Evolutionary conservation across 805 yeast species (phyloP), one percentile per base, ranked within the genome.

Genomic region (Tetrapisispora phaffii): DNA sequence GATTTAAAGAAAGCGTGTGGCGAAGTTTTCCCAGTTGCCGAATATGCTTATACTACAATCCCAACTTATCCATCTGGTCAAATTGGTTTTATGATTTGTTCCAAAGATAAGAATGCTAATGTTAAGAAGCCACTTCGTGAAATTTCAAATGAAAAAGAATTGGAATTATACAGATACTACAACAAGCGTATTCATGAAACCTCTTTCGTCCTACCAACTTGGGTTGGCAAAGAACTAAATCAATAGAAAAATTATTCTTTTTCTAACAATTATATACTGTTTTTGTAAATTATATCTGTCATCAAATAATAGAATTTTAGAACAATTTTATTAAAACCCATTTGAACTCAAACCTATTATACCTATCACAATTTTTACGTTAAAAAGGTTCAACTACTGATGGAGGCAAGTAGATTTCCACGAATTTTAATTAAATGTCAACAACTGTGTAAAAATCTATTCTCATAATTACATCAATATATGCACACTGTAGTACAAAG

Each of bases 41-140:
- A 84, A 62, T 89, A 88, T 65, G 88, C 95, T 29, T 85, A 85
- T 71, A 83, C 94, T 47, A 78, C 93, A 61, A 87, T 89, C 55
- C 98, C 98, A 62, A 89, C 97, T 47, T 90, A 90, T 62, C 96
- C 98, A 52, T 81, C 96, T 17, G 98, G 98, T 52, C 94, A 88
- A 66, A 83, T 90, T 60, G 98, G 97, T n/a, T 86, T 93, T 70
- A 86, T 90, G 96, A 89, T 90, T 49, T 89, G 97, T 67, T 76
- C 82, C 51, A 90, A 88, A 72, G 83, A 85, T 60, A 62, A 76
- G 15, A 55, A 66, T 22, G 79, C 81, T 41, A 71, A 82, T 51
- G 83, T 90, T 47, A 73, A 68, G 57, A 71, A 66, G 52, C 96
- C 97, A 41, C 53, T 76, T 50, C 79, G 96, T 66, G 70, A 73